Conservation (phyloP, 306 rosid genomes). For the Lathyrus tuberosus region DNA sequence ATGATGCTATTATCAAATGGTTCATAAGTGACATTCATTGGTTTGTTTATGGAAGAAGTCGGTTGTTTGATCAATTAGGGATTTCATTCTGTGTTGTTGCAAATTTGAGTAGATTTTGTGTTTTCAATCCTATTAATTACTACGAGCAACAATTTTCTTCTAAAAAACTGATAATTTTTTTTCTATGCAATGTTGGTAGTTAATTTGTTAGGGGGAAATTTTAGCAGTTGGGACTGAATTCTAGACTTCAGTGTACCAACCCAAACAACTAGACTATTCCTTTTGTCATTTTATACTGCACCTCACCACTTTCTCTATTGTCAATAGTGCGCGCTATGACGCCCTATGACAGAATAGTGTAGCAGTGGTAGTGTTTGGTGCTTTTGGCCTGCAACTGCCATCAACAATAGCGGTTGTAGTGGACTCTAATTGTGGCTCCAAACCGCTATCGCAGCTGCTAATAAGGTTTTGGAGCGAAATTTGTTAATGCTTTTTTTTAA, state of each 20-base stretch:
- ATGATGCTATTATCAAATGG: neutral
- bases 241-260: too few species aligned
- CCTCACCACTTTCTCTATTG: neutral
- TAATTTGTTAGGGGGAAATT: neutral
- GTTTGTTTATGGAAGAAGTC: neutral
- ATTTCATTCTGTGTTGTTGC: slow-evolving; percentile 10
- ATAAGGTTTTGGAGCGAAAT: too few species aligned
- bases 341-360: too few species aligned
- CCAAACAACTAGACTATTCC: neutral
- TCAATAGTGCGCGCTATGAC: too few species aligned
- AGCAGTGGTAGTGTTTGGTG: too few species aligned
- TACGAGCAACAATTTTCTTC: neutral
- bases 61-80: neutral
- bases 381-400: too few species aligned
- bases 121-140: neutral
- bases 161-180: neutral
- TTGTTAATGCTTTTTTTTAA: too few species aligned
- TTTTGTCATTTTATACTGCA: neutral
- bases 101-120: neutral
- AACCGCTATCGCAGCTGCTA: too few species aligned
- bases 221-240: neutral
- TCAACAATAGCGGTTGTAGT: too few species aligned
- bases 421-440: too few species aligned
- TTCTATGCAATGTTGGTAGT: neutral
- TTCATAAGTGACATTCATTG: neutral